phyloP scores from a whole-genome alignment of 2,329 filamentous ascomycete species.

The Cladosporium halotolerans region DNA sequence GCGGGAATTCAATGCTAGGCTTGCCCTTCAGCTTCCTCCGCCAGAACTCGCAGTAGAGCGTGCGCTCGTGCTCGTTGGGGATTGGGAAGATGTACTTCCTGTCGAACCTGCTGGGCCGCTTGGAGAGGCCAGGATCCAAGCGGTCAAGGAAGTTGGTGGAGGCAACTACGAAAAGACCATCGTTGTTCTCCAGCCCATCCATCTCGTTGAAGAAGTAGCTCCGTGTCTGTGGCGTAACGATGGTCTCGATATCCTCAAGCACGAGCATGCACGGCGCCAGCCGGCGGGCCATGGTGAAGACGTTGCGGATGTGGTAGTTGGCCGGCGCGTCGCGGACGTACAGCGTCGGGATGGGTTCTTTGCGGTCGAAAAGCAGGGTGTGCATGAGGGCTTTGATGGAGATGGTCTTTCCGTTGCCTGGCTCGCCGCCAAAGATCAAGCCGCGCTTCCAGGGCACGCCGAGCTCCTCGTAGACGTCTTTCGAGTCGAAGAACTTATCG shows the following conservation, averaged over 20 bases:
- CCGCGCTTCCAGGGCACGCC: conserved; percentile 45
- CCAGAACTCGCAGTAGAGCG: conserved; percentile 59
- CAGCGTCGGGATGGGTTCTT: conserved; percentile 32
- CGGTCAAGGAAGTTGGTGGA: conserved; percentile 48
- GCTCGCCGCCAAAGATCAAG: conserved; percentile 37
- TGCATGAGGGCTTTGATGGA: conserved; percentile 37
- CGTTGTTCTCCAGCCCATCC: conserved; percentile 62
- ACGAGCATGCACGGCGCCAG: conserved; percentile 63
- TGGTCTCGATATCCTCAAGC: conserved; percentile 65
- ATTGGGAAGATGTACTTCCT: conserved; percentile 59
- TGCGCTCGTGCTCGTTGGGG: conserved; percentile 45
- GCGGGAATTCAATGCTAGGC: conserved; percentile 53
- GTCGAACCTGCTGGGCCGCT: conserved; percentile 60
- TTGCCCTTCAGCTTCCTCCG: conserved; percentile 51
- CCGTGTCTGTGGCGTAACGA: conserved; percentile 55
- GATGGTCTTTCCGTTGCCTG: conserved; percentile 40
- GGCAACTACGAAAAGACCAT: conserved; percentile 58
- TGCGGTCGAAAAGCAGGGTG: conserved; percentile 32
- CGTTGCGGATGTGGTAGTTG: conserved; percentile 41
- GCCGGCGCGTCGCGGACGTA: conserved; percentile 34
- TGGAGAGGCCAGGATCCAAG: conserved; percentile 57
- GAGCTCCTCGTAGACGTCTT: conserved; percentile 36
- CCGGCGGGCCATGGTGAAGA: conserved; percentile 55
- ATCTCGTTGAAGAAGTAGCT: conserved; percentile 69
- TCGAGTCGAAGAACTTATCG: conserved; percentile 37